phyloP scores from a whole-genome alignment of 1,284 basidiomycete species.

The Ganoderma resinaceum region DNA sequence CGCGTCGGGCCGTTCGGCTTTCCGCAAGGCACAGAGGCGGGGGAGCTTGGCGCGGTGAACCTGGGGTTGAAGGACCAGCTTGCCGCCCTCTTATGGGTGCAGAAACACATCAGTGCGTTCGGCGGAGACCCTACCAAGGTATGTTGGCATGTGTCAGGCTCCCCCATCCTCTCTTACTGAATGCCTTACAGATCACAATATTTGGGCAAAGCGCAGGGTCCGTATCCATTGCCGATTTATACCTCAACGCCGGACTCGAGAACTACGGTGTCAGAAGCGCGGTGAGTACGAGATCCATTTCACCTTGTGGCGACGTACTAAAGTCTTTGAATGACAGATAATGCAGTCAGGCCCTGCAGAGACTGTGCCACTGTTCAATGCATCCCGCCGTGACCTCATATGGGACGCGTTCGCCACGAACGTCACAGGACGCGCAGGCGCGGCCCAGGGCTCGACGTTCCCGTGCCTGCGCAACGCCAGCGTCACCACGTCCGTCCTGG shows the following conservation, averaged over 20 bases:
- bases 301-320: background rate
- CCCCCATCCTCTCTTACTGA: constrained; percentile 29
- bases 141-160: background rate
- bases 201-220: constrained; percentile 64
- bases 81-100: constrained; percentile 55
- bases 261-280: constrained; percentile 48
- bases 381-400: constrained; percentile 13
- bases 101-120: constrained; percentile 52
- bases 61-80: constrained; percentile 53
- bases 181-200: constrained; percentile 49
- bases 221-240: constrained; percentile 50
- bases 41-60: constrained; percentile 46
- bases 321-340: constrained; percentile 11
- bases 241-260: constrained; percentile 49
- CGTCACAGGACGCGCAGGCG: constrained; percentile 8
- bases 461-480: constrained; percentile 13
- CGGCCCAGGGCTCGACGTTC: background rate
- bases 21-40: constrained; percentile 54
- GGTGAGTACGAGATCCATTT: constrained; percentile 38
- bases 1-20: constrained; percentile 58
- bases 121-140: constrained; percentile 57
- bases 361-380: constrained; percentile 20
- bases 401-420: constrained; percentile 7
- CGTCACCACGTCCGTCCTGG: background rate
- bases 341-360: constrained; percentile 25